Conservation (phyloP, 805 yeast species). For the Lipomyces lipofer region DNA sequence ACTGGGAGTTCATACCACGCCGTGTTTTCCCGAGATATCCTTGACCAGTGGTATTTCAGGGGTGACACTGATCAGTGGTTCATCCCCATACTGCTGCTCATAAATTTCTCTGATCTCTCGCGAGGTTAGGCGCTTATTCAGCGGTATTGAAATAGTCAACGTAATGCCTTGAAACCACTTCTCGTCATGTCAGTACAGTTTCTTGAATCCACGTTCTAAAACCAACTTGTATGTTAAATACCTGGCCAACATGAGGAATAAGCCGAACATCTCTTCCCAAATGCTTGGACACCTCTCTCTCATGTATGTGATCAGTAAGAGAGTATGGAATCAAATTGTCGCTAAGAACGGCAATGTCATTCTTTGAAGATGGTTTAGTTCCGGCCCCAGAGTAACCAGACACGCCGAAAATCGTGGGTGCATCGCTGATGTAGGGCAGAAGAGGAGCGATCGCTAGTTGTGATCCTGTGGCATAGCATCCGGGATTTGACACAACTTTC, state of each 20-base stretch:
- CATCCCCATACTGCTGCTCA: slow-evolving; percentile 85
- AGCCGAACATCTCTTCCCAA: slow-evolving; percentile 81
- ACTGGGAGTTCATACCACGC: too few relatives aligned
- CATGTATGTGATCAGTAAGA: slow-evolving; percentile 95
- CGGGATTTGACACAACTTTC: slow-evolving; percentile 89
- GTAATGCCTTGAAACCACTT: slow-evolving; percentile 98
- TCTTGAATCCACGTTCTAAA: neutral
- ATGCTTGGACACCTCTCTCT: slow-evolving; percentile 82
- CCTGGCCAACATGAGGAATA: slow-evolving; percentile 87
- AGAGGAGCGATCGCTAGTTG: slow-evolving; percentile 91
- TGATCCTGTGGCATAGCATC: slow-evolving; percentile 99
- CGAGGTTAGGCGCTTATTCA: slow-evolving; percentile 61
- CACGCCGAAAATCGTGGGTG: slow-evolving; percentile 89
- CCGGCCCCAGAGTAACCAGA: slow-evolving; percentile 99
- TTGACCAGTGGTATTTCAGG: slow-evolving; percentile 93
- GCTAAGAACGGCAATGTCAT: slow-evolving; percentile 70
- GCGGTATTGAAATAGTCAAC: slow-evolving; percentile 86
- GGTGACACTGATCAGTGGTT: slow-evolving; percentile 76
- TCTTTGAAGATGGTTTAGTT: slow-evolving; percentile 96
- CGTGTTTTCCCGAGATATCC: slow-evolving; percentile 91
- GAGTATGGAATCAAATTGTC: slow-evolving; percentile 94
- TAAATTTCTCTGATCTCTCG: slow-evolving; percentile 82
- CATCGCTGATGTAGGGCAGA: slow-evolving; percentile 59
- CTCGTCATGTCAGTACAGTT: too few relatives aligned
- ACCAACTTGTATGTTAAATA: neutral